These are phyloP conservation scores for Manihot esculenta DNA, from an alignment of 441 rosid genomes.

Conservation along the genomic window DNA sequence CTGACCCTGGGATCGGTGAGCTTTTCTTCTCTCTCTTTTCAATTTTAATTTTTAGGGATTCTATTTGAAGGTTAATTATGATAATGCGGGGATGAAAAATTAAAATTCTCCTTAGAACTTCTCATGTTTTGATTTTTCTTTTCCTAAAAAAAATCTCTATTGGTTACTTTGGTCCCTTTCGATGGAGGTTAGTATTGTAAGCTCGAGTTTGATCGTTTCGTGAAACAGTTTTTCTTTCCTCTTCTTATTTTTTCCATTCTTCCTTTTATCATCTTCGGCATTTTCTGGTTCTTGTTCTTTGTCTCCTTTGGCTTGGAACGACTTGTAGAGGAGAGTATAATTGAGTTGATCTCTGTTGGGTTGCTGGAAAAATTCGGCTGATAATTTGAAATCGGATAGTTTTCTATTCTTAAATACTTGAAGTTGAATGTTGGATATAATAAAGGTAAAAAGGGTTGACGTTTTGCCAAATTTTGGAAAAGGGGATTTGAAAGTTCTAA, in stretches of 20 bases:
- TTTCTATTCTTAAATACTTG: not conserved
- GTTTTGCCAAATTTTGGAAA: not conserved
- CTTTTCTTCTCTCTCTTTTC: not conserved
- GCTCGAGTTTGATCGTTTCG: not conserved
- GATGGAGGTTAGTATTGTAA: not conserved
- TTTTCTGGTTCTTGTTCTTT: not conserved
- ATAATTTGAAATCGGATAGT: not conserved
- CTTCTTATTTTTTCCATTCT: not conserved
- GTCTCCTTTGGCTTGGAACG: not conserved
- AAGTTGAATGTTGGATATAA: not conserved
- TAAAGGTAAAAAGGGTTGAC: not conserved
- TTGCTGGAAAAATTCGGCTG: not conserved
- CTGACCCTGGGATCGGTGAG: constrained; percentile 96
- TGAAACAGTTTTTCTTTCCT: not conserved
- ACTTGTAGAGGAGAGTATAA: not conserved
- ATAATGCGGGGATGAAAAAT: not conserved
- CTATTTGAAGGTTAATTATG: not conserved
- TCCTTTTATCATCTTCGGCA: not conserved
- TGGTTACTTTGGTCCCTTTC: not conserved
- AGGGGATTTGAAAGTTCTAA: not conserved
- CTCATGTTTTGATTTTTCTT: not conserved
- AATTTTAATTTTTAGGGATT: not conserved
- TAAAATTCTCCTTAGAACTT: not conserved
- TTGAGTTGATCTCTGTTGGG: not conserved
- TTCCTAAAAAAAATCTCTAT: not conserved